phyloP scores from a whole-genome alignment of 495 filamentous ascomycete genomes.

The Terfezia boudieri region DNA sequence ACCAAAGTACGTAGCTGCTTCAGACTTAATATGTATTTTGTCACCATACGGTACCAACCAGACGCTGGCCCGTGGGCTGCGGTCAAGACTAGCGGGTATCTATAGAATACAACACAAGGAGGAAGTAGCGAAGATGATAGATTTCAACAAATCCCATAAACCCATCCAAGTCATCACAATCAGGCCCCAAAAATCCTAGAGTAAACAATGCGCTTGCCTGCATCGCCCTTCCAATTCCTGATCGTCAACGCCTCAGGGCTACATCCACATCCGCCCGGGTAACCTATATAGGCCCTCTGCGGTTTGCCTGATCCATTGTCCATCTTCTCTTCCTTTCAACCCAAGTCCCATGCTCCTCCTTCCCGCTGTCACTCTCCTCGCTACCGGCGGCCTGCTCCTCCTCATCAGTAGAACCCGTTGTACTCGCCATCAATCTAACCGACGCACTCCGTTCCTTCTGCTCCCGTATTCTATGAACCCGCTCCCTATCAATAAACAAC shows the following conservation, averaged over 20 bases:
- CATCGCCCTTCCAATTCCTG: background rate
- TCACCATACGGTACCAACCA: too few species aligned
- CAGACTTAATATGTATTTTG: too few species aligned
- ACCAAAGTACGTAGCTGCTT: too few species aligned
- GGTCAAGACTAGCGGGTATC: too few species aligned
- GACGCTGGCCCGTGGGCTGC: too few species aligned
- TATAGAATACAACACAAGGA: too few species aligned
- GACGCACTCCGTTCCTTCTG: background rate
- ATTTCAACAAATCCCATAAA: too few species aligned
- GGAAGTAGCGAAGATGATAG: too few species aligned
- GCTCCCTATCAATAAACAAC: background rate
- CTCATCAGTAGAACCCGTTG: background rate
- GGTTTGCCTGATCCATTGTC: background rate
- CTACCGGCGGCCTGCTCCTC: background rate
- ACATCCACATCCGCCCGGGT: background rate
- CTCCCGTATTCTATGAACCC: background rate
- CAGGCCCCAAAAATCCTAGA: too few species aligned
- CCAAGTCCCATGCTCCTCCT: background rate
- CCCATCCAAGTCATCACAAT: too few species aligned
- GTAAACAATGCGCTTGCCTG: background rate
- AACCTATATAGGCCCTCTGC: background rate
- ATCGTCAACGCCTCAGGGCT: background rate
- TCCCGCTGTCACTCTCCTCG: background rate
- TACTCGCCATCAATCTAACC: background rate
- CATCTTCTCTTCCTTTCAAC: background rate